Evolutionary conservation across 139 green algal species (phyloP), one percentile per base, ranked within the genome.

Genomic region (Axilococcus clingmanii): DNA sequence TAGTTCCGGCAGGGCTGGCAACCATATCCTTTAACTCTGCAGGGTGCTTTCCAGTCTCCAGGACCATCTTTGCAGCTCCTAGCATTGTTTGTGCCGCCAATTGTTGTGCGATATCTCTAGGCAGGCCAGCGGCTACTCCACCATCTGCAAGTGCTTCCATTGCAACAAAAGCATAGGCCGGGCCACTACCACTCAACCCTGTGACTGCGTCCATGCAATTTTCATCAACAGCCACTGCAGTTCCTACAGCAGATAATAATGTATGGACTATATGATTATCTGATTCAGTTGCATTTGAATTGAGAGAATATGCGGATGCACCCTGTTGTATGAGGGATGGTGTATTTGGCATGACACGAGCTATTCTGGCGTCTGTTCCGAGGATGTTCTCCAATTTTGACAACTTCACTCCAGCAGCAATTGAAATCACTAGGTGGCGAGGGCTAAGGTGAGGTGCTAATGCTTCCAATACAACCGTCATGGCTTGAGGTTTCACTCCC

Each of bases 311-410:
- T 16, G 59, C 57, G 3, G 52, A 65, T 9, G 71, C 71, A 34
- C 55, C 49, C 33, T 68, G 35, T 15, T 59, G 51, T 17, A 96
- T 83, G n/a, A 96, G 71, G 66, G 87, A 96, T 17, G 89, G 87
- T 1, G 87, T 97, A 79, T 97, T 97, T 25, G 89, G 89, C 89
- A 97, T 97, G 11, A 65, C 56, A 24, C 52, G 48, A 27, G 55
- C 48, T 12, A 71, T 55, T 34, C 55, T 48, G 8, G 48, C 38
- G 47, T 30, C 55, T 15, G 40, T 43, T 1, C 48, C 48, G 29
- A 71, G 46, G 20, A n/a, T 15, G 31, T 38, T 52, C 40, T 76
- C 52, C 56, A 76, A 41, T 9, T 24, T 42, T 17, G 48, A 62
- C 11, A 94, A 12, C 0, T 77, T 86, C 14, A 97, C 78, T 27